phyloP scores from a whole-genome alignment of 2,329 filamentous ascomycete genomes.

The Rhynchosporium graminicola region DNA sequence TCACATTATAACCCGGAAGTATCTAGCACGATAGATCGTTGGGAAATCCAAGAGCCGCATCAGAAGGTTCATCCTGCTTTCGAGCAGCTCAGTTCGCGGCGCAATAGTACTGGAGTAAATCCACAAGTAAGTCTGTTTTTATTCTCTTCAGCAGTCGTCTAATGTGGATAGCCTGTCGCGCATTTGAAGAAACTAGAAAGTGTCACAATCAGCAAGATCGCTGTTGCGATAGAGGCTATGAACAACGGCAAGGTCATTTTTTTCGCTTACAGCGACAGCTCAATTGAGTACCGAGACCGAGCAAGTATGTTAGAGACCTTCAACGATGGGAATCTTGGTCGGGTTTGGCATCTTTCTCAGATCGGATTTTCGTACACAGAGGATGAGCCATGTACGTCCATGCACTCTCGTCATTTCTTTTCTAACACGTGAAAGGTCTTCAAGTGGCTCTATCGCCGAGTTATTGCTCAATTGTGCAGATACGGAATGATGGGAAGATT shows the following conservation, averaged over 20 bases:
- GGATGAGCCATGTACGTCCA: slow-evolving; percentile 61
- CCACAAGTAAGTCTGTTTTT: slow-evolving; percentile 31
- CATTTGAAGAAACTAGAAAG: slow-evolving; percentile 66
- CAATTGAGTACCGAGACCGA: slow-evolving; percentile 77
- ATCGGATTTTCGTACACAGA: slow-evolving; percentile 74
- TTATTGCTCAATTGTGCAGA: slow-evolving; percentile 57
- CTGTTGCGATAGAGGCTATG: slow-evolving; percentile 67
- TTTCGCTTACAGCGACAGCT: slow-evolving; percentile 77
- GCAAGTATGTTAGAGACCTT: slow-evolving; percentile 69
- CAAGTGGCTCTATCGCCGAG: slow-evolving; percentile 64
- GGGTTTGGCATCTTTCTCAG: slow-evolving; percentile 71
- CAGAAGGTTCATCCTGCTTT: slow-evolving; percentile 73
- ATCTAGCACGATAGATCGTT: slow-evolving; percentile 77
- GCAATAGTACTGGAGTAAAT: slow-evolving; percentile 49
- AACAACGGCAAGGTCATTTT: slow-evolving; percentile 72
- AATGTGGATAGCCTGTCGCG: slow-evolving; percentile 44
- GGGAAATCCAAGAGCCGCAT: slow-evolving; percentile 71
- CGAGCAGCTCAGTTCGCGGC: slow-evolving; percentile 70
- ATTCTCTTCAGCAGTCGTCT: slow-evolving; percentile 4
- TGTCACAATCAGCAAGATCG: slow-evolving; percentile 66
- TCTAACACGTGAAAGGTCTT: slow-evolving; percentile 46
- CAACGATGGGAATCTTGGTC: slow-evolving; percentile 62
- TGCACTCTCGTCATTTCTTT: background rate
- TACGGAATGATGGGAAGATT: slow-evolving; percentile 59
- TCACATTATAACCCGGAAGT: slow-evolving; percentile 62